A percentile compares a stretch with the other conserved stretches of the same genome.
Evolutionary conservation across 1,284 basidiomycete genomes (phyloP).

Genomic region (Moesziomyces globuligerus): DNA sequence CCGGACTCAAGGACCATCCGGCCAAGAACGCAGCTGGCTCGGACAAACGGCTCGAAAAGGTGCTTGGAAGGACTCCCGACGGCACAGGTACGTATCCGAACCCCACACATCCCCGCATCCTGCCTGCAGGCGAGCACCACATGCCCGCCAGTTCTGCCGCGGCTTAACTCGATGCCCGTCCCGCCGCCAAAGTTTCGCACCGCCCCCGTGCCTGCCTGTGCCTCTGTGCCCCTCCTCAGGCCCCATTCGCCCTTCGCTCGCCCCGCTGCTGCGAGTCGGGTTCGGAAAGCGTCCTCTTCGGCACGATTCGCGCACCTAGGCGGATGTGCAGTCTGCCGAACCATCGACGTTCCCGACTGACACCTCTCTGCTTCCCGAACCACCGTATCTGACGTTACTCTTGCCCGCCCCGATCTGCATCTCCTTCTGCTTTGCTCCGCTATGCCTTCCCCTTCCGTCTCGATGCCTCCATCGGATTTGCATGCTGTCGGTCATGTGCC

Average conservation of each 20-base stretch:
- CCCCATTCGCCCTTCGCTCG: neutral
- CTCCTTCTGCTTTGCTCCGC: neutral
- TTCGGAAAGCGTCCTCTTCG: neutral
- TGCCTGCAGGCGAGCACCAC: slow-evolving; percentile 8
- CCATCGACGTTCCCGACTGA: neutral
- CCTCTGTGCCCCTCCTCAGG: neutral
- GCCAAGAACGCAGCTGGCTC: slow-evolving; percentile 3
- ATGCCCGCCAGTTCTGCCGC: slow-evolving; percentile 23
- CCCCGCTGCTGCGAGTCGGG: neutral
- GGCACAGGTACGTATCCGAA: slow-evolving; percentile 34
- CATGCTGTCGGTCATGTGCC: too few species aligned
- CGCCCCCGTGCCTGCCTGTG: neutral
- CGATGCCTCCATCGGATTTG: neutral
- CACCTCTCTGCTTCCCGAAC: neutral
- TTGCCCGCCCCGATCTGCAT: neutral
- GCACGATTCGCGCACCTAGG: neutral
- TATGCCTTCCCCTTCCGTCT: slow-evolving; percentile 1
- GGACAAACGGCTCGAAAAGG: slow-evolving; percentile 13
- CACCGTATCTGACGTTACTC: too few species aligned
- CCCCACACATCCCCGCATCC: slow-evolving; percentile 20
- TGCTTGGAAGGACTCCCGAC: slow-evolving; percentile 46
- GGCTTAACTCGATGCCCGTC: slow-evolving; percentile 23
- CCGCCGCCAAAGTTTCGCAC: slow-evolving; percentile 2
- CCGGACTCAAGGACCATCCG: slow-evolving; percentile 1
- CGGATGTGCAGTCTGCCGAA: neutral